A percentile compares a stretch with the other conserved stretches of the same genome.
Evolutionary conservation across 495 filamentous ascomycete species (phyloP).

Genomic region (Tuber aestivum): DNA sequence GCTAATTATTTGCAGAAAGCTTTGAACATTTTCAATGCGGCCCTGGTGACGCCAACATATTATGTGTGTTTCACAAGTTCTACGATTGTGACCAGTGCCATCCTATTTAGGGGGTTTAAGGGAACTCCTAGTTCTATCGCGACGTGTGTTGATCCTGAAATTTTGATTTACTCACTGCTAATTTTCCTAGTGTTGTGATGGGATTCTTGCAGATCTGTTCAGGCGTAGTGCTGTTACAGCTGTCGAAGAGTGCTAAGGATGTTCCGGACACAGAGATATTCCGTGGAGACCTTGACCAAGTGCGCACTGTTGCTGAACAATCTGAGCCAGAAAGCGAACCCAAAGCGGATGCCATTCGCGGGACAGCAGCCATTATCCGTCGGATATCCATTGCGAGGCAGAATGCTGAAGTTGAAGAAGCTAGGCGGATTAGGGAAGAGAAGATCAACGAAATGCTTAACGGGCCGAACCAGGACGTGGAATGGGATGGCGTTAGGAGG

Average conservation of each 20-base stretch:
- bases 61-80: slow-evolving; percentile 96
- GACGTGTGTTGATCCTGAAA: slow-evolving; percentile 45
- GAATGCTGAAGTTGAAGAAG: slow-evolving; percentile 75
- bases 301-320: slow-evolving; percentile 88
- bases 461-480: slow-evolving; percentile 68
- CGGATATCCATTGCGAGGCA: slow-evolving; percentile 69
- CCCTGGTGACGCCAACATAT: slow-evolving; percentile 94
- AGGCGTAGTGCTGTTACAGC: slow-evolving; percentile 89
- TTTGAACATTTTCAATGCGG: slow-evolving; percentile 93
- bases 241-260: slow-evolving; percentile 97
- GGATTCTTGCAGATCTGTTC: slow-evolving; percentile 93
- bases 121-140: slow-evolving; percentile 72
- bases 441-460: slow-evolving; percentile 61
- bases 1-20: slow-evolving; percentile 70
- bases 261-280: slow-evolving; percentile 92
- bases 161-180: not conserved
- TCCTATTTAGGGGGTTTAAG: slow-evolving; percentile 92
- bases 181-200: slow-evolving; percentile 56
- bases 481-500: slow-evolving; percentile 90
- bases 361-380: slow-evolving; percentile 81
- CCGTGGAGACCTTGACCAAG: slow-evolving; percentile 86
- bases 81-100: slow-evolving; percentile 87
- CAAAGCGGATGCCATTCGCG: slow-evolving; percentile 92
- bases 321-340: slow-evolving; percentile 92
- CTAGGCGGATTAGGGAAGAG: slow-evolving; percentile 71